A percentile compares a stretch with the other conserved stretches of the same genome.
These are phyloP conservation scores for Pisolithus marmoratus DNA, from an alignment of 768 basidiomycete species.

Conservation along the genomic window DNA sequence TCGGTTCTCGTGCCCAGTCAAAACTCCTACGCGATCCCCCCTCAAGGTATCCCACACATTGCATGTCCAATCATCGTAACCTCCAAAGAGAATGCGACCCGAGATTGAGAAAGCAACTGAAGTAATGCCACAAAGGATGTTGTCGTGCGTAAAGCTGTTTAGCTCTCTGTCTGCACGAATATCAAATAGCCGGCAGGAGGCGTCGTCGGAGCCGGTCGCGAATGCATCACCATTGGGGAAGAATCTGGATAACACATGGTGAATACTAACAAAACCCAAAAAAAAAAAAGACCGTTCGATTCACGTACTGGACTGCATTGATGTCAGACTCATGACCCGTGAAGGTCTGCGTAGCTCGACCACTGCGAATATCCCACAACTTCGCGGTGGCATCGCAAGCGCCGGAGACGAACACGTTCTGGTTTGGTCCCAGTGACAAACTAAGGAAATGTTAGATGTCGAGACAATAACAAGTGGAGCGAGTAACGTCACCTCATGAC, in stretches of 20 bases:
- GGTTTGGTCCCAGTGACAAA: slow-evolving; percentile 89
- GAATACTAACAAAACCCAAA: neutral
- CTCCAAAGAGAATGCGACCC: slow-evolving; percentile 94
- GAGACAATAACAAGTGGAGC: slow-evolving; percentile 1
- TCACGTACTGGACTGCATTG: slow-evolving; percentile 92
- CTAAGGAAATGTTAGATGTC: slow-evolving; percentile 36
- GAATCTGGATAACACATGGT: slow-evolving; percentile 52
- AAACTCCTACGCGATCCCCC: slow-evolving; percentile 95
- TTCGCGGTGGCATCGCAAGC: slow-evolving; percentile 99
- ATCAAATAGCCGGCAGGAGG: slow-evolving; percentile 96
- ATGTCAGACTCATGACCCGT: slow-evolving; percentile 98
- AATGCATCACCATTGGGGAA: slow-evolving; percentile 99
- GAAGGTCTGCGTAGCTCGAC: slow-evolving; percentile 97
- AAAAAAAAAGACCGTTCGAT: neutral
- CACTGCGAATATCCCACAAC: slow-evolving; percentile 97
- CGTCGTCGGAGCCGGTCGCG: slow-evolving; percentile 97
- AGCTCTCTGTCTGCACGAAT: slow-evolving; percentile 96
- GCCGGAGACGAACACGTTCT: slow-evolving; percentile 96
- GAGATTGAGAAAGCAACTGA: slow-evolving; percentile 99
- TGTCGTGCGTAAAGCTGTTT: slow-evolving; percentile 96
- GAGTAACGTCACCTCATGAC: slow-evolving; percentile 84
- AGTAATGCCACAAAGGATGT: slow-evolving; percentile 97
- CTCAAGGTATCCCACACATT: slow-evolving; percentile 99
- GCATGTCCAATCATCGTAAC: slow-evolving; percentile 99
- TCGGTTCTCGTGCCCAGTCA: slow-evolving; percentile 97